Conservation (phyloP, 768 basidiomycete genomes). For the Termitomyces sp. region DNA sequence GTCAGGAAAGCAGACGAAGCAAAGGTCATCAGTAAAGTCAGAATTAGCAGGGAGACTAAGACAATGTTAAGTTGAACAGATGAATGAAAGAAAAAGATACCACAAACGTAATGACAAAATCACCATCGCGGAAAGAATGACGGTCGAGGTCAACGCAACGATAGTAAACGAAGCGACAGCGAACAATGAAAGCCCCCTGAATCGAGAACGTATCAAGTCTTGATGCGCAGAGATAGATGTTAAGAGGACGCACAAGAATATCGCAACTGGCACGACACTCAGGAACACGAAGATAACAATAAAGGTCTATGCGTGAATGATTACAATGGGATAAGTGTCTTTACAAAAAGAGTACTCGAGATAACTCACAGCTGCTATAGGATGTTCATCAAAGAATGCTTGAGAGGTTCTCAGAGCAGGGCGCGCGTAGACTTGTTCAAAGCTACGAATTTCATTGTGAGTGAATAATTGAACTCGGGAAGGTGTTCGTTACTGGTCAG, state of each 20-base stretch:
- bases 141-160: slow-evolving; percentile 27
- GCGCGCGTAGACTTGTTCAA: slow-evolving; percentile 38
- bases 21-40: slow-evolving; percentile 25
- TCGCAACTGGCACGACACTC: slow-evolving; percentile 25
- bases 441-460: slow-evolving; percentile 20
- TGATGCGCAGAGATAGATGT: not conserved
- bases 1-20: slow-evolving; percentile 29
- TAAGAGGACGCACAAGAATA: slow-evolving; percentile 32
- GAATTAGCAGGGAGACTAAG: slow-evolving; percentile 28
- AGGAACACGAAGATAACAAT: slow-evolving; percentile 31
- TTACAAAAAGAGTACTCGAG: not conserved
- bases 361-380: slow-evolving; percentile 26
- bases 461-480: not conserved
- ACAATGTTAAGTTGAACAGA: not conserved
- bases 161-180: slow-evolving; percentile 26
- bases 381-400: slow-evolving; percentile 27
- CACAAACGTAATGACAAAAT: slow-evolving; percentile 25
- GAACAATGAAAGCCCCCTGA: slow-evolving; percentile 24
- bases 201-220: not conserved
- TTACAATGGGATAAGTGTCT: not conserved
- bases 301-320: slow-evolving; percentile 28
- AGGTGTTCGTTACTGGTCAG: slow-evolving; percentile 22
- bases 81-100: not conserved
- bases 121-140: slow-evolving; percentile 24
- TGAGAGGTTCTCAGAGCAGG: slow-evolving; percentile 28